These are phyloP conservation scores for Microbotryomycetes sp. DNA, from an alignment of 1,284 basidiomycete species.

Conservation along the genomic window DNA sequence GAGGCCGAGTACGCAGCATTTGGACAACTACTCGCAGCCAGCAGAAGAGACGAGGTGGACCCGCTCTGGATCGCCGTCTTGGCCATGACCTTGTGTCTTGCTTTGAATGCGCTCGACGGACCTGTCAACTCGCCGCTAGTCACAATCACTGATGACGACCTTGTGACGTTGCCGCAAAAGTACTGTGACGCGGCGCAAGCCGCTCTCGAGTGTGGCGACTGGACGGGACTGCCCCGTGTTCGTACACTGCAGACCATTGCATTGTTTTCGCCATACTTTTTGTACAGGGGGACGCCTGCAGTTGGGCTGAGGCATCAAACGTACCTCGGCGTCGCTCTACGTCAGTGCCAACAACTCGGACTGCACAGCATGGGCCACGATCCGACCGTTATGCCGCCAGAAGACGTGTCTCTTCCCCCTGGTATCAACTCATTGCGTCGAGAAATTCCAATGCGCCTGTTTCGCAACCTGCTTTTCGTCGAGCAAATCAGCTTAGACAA, in stretches of 20 bases:
- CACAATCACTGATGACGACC: slow-evolving; percentile 14
- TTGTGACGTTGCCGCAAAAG: slow-evolving; percentile 3
- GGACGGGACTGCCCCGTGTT: slow-evolving; percentile 16
- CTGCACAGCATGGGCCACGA: slow-evolving; percentile 28
- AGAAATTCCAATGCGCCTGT: slow-evolving; percentile 20
- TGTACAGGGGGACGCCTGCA: slow-evolving; percentile 2
- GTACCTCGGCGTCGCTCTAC: slow-evolving; percentile 11
- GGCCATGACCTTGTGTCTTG: slow-evolving; percentile 18
- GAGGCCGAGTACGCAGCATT: slow-evolving; percentile 28
- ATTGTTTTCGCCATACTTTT: slow-evolving; percentile 8
- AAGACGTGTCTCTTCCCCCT: slow-evolving; percentile 18
- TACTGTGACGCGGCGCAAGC: slow-evolving; percentile 21
- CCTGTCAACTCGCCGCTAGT: slow-evolving; percentile 3
- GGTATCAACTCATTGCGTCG: slow-evolving; percentile 13
- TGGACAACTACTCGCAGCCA: slow-evolving; percentile 11
- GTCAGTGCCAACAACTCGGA: slow-evolving; percentile 9
- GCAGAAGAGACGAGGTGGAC: slow-evolving; percentile 22
- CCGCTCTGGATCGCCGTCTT: slow-evolving; percentile 23
- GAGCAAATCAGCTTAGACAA: slow-evolving; percentile 8
- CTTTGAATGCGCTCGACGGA: slow-evolving; percentile 19
- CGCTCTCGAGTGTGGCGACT: slow-evolving; percentile 23
- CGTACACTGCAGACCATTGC: slow-evolving; percentile 17
- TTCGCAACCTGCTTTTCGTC: slow-evolving; percentile 15
- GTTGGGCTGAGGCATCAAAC: slow-evolving; percentile 1
- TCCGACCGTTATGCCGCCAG: slow-evolving; percentile 17